phyloP scores from a whole-genome alignment of 2,329 filamentous ascomycete genomes.

The Fusarium tanahbumbuense region DNA sequence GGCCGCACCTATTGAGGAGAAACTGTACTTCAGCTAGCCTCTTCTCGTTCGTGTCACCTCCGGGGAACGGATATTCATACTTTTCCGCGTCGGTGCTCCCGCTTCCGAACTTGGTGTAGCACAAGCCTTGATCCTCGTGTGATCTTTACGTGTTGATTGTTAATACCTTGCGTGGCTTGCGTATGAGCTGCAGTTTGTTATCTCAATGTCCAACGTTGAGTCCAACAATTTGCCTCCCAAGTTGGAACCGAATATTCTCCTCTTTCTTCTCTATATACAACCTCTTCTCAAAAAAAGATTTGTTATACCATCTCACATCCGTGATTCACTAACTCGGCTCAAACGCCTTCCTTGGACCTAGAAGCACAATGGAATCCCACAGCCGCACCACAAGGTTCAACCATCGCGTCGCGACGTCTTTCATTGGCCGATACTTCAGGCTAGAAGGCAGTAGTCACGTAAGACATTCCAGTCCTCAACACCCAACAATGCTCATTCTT shows the following conservation, averaged over 20 bases:
- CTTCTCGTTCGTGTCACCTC: neutral
- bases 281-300: too few species aligned
- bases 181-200: neutral
- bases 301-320: too few species aligned
- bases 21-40: neutral
- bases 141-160: neutral
- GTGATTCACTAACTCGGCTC: neutral
- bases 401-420: conserved; percentile 2
- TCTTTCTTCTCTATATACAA: neutral
- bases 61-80: neutral
- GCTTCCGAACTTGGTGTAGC: neutral
- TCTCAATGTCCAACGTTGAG: neutral
- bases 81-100: neutral
- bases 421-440: conserved; percentile 32
- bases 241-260: too few species aligned
- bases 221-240: neutral
- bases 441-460: conserved; percentile 34
- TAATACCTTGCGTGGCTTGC: neutral
- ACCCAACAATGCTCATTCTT: neutral
- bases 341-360: neutral
- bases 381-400: conserved; percentile 10
- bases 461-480: neutral
- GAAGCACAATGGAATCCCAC: conserved; percentile 13
- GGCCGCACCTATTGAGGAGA: neutral
- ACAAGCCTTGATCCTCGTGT: neutral